phyloP scores from a whole-genome alignment of 345 rosid species.

The Gossypium ekmanianum region DNA sequence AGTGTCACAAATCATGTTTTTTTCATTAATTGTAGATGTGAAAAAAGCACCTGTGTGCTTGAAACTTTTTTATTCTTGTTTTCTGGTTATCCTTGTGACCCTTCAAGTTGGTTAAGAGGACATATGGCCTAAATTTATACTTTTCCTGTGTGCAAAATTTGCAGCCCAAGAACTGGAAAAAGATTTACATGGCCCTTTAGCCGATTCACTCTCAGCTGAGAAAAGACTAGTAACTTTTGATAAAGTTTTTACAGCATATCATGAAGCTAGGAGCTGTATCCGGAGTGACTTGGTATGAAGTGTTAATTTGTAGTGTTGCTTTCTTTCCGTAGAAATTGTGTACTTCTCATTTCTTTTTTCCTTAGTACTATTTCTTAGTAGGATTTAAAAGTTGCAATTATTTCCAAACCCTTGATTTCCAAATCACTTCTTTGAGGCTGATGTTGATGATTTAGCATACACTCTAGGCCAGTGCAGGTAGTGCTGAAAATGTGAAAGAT shows the following conservation, averaged over 20 bases:
- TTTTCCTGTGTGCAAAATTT: constrained; percentile 25
- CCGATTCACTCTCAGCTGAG: constrained; percentile 71
- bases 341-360: constrained; percentile 6
- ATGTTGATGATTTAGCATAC: constrained; percentile 21
- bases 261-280: constrained; percentile 88
- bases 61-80: not conserved
- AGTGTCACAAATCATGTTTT: not conserved
- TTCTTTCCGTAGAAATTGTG: not conserved
- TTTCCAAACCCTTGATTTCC: not conserved
- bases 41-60: constrained; percentile 2
- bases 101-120: constrained; percentile 9
- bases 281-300: constrained; percentile 83
- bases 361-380: not conserved
- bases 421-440: constrained; percentile 13
- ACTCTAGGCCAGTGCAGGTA: constrained; percentile 83
- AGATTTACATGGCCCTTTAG: constrained; percentile 74
- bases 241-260: constrained; percentile 84
- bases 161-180: constrained; percentile 98
- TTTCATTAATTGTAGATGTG: constrained; percentile 8
- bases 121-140: constrained; percentile 5
- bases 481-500: constrained; percentile 86
- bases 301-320: constrained; percentile 5
- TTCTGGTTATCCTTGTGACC: not conserved
- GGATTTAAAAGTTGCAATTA: not conserved
- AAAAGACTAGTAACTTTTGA: constrained; percentile 74